Evolutionary conservation across 345 rosid species (phyloP).

Genomic region (Eucalyptus microcorys): DNA sequence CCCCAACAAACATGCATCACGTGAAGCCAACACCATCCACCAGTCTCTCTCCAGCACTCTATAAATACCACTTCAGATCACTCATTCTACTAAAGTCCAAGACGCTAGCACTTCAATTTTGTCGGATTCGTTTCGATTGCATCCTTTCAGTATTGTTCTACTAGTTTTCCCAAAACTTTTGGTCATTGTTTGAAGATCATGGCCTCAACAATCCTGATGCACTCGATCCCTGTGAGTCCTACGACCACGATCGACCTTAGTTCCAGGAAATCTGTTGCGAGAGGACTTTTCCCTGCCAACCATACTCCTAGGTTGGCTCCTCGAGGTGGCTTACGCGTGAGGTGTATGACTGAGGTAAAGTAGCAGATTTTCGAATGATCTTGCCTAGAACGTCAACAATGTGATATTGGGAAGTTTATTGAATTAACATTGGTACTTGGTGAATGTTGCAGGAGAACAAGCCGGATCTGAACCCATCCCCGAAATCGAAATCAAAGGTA

Average conservation of each 20-base stretch:
- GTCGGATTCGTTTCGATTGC: neutral
- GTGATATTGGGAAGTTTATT: neutral
- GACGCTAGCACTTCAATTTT: neutral
- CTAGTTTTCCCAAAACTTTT: neutral
- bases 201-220: neutral
- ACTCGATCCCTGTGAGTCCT: constrained; percentile 19
- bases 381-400: neutral
- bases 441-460: neutral
- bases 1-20: neutral
- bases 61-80: neutral
- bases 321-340: neutral
- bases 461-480: neutral
- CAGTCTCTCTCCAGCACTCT: neutral
- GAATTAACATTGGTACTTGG: neutral
- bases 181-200: neutral
- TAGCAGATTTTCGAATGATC: neutral
- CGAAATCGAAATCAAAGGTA: neutral
- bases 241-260: neutral
- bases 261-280: constrained; percentile 1
- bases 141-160: neutral
- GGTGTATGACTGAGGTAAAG: neutral
- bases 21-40: neutral
- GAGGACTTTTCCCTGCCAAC: neutral
- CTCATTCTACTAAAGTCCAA: neutral
- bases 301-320: neutral